These are phyloP conservation scores for Lactarius tabidus DNA, from an alignment of 768 basidiomycete species.

Conservation along the genomic window DNA sequence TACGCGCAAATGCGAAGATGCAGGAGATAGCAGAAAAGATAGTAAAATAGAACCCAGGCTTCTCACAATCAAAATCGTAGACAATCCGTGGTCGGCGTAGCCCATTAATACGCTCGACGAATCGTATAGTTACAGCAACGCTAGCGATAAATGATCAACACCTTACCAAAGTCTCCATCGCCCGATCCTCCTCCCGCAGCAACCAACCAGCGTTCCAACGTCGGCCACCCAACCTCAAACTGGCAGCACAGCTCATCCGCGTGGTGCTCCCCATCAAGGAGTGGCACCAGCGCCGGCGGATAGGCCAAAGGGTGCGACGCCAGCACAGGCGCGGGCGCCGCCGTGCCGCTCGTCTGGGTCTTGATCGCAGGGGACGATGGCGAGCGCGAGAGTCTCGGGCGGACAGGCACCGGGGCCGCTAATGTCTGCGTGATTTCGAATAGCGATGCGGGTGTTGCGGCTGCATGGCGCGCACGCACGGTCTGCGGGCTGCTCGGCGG, in stretches of 20 bases:
- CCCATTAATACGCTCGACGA: neutral
- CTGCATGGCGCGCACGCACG: slow-evolving; percentile 14
- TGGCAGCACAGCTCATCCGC: slow-evolving; percentile 84
- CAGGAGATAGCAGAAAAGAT: neutral
- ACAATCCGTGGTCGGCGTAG: neutral
- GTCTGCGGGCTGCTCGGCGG: slow-evolving; percentile 12
- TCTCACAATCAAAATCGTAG: neutral
- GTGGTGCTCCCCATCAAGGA: slow-evolving; percentile 88
- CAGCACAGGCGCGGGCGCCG: neutral
- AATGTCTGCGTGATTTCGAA: slow-evolving; percentile 26
- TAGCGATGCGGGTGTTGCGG: slow-evolving; percentile 14
- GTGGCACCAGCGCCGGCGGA: slow-evolving; percentile 51
- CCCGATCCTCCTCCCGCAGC: slow-evolving; percentile 56
- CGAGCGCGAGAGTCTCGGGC: slow-evolving; percentile 52
- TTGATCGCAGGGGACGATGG: slow-evolving; percentile 49
- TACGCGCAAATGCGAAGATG: no score
- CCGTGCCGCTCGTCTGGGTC: slow-evolving; percentile 30
- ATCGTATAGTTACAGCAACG: neutral
- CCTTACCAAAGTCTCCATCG: slow-evolving; percentile 65
- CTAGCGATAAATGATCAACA: slow-evolving; percentile 77
- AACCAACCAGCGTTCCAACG: slow-evolving; percentile 70
- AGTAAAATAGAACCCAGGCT: neutral
- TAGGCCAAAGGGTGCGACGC: slow-evolving; percentile 34
- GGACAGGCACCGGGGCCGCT: slow-evolving; percentile 22
- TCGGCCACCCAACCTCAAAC: slow-evolving; percentile 82